Evolutionary conservation across 2,329 filamentous ascomycete genomes (phyloP).

Genomic region (Aureobasidium mangrovei): DNA sequence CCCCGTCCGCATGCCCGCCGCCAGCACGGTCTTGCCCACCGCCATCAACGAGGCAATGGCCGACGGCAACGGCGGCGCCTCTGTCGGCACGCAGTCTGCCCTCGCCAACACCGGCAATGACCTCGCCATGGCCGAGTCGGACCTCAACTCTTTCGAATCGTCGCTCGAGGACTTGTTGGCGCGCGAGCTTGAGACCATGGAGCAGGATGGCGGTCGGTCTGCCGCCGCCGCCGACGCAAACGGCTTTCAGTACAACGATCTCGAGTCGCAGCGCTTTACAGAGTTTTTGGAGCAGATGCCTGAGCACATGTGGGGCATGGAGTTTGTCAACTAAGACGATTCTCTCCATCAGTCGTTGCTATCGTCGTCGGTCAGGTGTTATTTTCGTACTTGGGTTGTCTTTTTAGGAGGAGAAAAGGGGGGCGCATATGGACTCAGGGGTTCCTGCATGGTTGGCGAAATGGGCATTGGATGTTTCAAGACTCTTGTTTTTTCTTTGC

Average conservation of each 20-base stretch:
- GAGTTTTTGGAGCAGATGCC: conserved; percentile 14
- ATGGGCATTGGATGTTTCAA: conserved; percentile 4
- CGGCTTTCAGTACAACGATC: conserved; percentile 6
- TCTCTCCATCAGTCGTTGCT: neutral
- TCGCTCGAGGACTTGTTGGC: conserved; percentile 8
- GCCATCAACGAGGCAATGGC: neutral
- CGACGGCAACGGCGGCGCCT: neutral
- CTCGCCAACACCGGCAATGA: neutral
- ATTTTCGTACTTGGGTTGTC: neutral
- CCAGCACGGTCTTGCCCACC: conserved; percentile 1
- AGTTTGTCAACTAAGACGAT: conserved; percentile 8
- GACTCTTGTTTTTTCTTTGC: neutral
- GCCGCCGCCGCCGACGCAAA: neutral
- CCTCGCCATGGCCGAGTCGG: neutral
- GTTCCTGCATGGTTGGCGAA: conserved; percentile 1
- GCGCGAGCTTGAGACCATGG: conserved; percentile 7
- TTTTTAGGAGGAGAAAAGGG: neutral
- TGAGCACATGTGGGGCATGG: conserved; percentile 14
- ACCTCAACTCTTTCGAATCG: conserved; percentile 8
- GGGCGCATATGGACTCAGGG: neutral
- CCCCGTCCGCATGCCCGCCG: neutral
- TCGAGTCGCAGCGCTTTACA: conserved; percentile 13
- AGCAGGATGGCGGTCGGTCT: neutral
- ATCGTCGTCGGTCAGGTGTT: neutral
- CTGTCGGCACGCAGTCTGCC: neutral